A percentile compares a stretch with the other conserved stretches of the same genome.
Evolutionary conservation across 192 early-diverging fungal species (phyloP).

Genomic region (Mortierella alpina): DNA sequence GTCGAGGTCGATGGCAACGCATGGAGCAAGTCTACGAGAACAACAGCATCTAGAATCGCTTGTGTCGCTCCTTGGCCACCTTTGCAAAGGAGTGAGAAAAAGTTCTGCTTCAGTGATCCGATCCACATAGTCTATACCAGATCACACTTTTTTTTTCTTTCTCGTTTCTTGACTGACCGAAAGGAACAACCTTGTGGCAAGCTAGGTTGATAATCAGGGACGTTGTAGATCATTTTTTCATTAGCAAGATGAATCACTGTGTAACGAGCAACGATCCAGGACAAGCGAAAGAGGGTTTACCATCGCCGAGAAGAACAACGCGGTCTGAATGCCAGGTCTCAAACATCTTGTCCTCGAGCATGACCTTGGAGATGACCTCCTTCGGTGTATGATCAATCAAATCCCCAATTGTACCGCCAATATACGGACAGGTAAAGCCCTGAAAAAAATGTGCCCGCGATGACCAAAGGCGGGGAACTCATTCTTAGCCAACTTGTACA

Average conservation of each 20-base stretch:
- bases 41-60: slow-evolving; percentile 8
- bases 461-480: no score
- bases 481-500: no score
- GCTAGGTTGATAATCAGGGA: neutral
- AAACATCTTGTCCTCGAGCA: slow-evolving; percentile 24
- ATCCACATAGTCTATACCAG: neutral
- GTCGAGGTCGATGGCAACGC: neutral
- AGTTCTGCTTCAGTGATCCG: neutral
- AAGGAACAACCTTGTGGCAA: slow-evolving; percentile 18
- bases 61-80: slow-evolving; percentile 12
- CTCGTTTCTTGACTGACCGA: neutral
- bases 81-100: neutral
- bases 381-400: slow-evolving; percentile 18
- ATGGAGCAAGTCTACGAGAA: slow-evolving; percentile 4
- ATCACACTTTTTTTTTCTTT: no score
- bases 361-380: slow-evolving; percentile 4
- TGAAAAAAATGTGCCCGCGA: neutral
- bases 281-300: neutral
- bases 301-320: slow-evolving; percentile 9
- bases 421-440: neutral
- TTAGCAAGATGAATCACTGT: no score
- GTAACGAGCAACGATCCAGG: neutral
- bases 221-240: neutral
- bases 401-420: slow-evolving; percentile 6
- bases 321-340: slow-evolving; percentile 15